Percentiles rank a stretch among this genome's conserved stretches.
Evolutionary conservation across 2,329 filamentous ascomycete genomes (phyloP).

Genomic region (Trichoderma sp.): DNA sequence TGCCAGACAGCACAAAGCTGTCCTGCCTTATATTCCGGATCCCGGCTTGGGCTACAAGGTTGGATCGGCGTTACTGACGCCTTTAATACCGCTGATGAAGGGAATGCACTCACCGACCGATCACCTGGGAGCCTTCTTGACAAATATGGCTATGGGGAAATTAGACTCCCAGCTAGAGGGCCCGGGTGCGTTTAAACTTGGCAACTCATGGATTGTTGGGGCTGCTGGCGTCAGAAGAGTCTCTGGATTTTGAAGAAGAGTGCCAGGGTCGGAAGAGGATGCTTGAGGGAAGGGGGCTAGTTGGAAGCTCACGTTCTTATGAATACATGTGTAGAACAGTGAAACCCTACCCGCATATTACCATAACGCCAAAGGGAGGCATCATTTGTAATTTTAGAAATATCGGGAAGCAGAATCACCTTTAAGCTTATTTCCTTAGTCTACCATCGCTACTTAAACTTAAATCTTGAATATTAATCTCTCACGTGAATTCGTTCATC

Average conservation of each 20-base stretch:
- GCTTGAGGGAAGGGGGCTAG: background rate
- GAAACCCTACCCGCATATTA: background rate
- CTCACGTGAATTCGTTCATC: background rate
- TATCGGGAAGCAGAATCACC: background rate
- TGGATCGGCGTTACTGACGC: conserved; percentile 29
- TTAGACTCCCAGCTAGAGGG: conserved; percentile 34
- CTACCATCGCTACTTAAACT: background rate
- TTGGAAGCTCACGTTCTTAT: background rate
- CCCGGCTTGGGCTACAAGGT: conserved; percentile 29
- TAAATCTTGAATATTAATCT: background rate
- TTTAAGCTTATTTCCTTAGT: background rate
- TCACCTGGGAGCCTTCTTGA: conserved; percentile 47
- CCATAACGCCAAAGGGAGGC: background rate
- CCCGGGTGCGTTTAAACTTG: conserved; percentile 38
- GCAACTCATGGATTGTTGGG: conserved; percentile 40
- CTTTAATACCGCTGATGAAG: conserved; percentile 30
- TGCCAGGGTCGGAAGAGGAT: background rate
- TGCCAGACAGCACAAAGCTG: conserved; percentile 41
- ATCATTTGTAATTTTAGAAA: background rate
- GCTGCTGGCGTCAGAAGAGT: conserved; percentile 41
- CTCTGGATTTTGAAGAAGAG: conserved; percentile 33
- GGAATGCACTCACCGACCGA: conserved; percentile 45
- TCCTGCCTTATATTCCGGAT: conserved; percentile 46
- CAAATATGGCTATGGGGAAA: conserved; percentile 49
- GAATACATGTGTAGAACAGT: background rate